A percentile compares a stretch with the other conserved stretches of the same genome.
phyloP scores from a whole-genome alignment of 192 early-diverging fungal genomes.

The Paraglomus occultum region DNA sequence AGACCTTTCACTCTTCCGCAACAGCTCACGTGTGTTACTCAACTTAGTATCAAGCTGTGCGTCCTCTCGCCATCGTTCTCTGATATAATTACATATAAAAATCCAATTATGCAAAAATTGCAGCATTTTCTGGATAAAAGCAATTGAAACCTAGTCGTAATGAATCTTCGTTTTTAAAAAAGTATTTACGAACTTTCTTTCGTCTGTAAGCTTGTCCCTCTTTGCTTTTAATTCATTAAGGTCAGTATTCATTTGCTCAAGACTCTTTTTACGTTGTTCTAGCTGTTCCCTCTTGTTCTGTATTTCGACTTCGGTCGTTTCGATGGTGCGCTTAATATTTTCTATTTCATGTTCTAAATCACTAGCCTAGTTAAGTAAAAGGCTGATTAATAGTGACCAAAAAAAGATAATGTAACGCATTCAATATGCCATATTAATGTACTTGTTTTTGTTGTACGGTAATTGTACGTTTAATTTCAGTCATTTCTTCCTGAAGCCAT shows the following conservation, averaged over 20 bases:
- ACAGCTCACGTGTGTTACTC: slow-evolving; percentile 70
- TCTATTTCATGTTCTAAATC: slow-evolving; percentile 42
- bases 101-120: background rate
- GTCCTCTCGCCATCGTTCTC: slow-evolving; percentile 89
- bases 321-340: slow-evolving; percentile 26
- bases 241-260: slow-evolving; percentile 42
- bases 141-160: background rate
- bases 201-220: slow-evolving; percentile 60
- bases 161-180: background rate
- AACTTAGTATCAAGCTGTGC: slow-evolving; percentile 63
- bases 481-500: slow-evolving; percentile 73
- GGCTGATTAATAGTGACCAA: slow-evolving; percentile 27
- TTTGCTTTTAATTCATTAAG: slow-evolving; percentile 44
- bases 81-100: slow-evolving; percentile 31
- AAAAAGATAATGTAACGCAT: slow-evolving; percentile 31
- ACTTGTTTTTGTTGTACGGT: slow-evolving; percentile 55
- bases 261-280: slow-evolving; percentile 40
- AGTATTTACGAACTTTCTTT: slow-evolving; percentile 61
- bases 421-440: slow-evolving; percentile 38
- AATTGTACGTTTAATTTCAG: slow-evolving; percentile 54
- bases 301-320: slow-evolving; percentile 38
- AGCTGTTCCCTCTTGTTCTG: slow-evolving; percentile 36
- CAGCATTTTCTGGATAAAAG: background rate
- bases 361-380: slow-evolving; percentile 18
- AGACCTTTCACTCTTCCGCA: slow-evolving; percentile 67